Base-by-base conservation (phyloP, 768 basidiomycete species). In the Naematelia encephala region DNA sequence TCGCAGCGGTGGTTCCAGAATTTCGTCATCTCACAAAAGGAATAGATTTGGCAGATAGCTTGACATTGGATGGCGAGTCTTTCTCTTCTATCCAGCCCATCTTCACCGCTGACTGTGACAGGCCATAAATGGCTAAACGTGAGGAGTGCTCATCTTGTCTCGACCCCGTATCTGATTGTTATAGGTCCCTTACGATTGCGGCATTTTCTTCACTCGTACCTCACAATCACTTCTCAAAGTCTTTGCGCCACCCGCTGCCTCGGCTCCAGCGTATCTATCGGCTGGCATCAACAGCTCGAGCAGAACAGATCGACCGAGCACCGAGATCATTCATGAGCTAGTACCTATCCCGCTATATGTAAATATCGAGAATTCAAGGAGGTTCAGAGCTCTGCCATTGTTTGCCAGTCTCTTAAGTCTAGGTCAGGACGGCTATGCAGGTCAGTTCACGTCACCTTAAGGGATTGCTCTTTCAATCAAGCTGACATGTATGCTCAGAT, bases 41-140 rank as follows among this genome's bases (percentile, higher is more conserved):
- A 4, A 74, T 82, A 54, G 66, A 71, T 22, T 62, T 78, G 22
- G 80, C 76, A 4, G 80, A 82, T 59, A 78, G 76, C 51, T 68
- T 82, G 46, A 78, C 80, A 0, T 47, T 71, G 5, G 80, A 81
- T 58, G 81, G 78, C 68, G 64, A 70, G 74, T 62, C 11, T 23
- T 23, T 12, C 12, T 22, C 2, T 34, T 26, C 34, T 10, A 27
- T 39, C 46, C 42, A 14, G 42, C 13, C 13, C 19, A 11, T 43
- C 11, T 43, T 11, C 12, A n/a, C 39, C 19, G 12, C 12, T 43
- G 49, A n/a, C 49, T 50, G 49, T 13, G 5, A 27, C 47, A 76
- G 74, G 63, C 5, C 74, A 75, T 59, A 77, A 78, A 66, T 78
- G 78, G 79, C 77, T 81, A 11, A 80, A 82, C 54, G 79, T 80